Base-by-base conservation (phyloP, 495 filamentous ascomycete genomes). In the Chaetomidium leptoderma region DNA sequence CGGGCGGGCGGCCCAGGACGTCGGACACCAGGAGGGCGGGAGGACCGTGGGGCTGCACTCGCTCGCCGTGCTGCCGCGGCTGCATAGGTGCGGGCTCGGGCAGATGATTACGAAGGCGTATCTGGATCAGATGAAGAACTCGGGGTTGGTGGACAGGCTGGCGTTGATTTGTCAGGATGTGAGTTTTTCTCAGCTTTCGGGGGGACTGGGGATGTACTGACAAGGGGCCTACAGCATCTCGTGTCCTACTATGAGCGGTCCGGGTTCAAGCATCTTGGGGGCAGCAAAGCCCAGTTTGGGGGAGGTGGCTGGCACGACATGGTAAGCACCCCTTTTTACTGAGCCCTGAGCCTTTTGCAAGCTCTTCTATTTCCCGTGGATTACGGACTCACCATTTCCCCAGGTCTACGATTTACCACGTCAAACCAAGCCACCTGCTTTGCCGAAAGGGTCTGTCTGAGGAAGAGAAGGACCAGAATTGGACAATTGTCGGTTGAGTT, bases 291-390 rank as follows among this genome's bases (percentile, higher is more conserved):
- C 11, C 55, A 66, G 40, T 91, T 89, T 72, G 88, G 85, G 10
- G 91, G 90, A 23, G 90, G 89, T 52, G 86, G 83, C 24, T 96
- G 91, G 90, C 75, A 80, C 61, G 83, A 95, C 71, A 80, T 91
- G 82, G 81, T 84, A 57, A 57, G 70, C 63, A 19, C 40, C 40
- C 2, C n/a, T 39, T 40, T 37, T 3, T 3, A 6, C 13, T 35
- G 6, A 2, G 11, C 32, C n/a, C 39, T 14, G n/a, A 3, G 19
- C 16, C 1, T 29, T 37, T 7, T 4, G 29, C 6, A 3, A 21
- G 6, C 1, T 29, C 26, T 7, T 4, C n/a, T 53, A n/a, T 10
- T 13, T 11, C 6, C 6, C 6, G 32, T 6, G 21, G 4, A 23
- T 14, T 23, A 17, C 11, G 19, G 27, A 26, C 43, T 56, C 17